Base-by-base conservation (phyloP, 352 stramenopile genomes). In the Paralagenidium karlingii region DNA sequence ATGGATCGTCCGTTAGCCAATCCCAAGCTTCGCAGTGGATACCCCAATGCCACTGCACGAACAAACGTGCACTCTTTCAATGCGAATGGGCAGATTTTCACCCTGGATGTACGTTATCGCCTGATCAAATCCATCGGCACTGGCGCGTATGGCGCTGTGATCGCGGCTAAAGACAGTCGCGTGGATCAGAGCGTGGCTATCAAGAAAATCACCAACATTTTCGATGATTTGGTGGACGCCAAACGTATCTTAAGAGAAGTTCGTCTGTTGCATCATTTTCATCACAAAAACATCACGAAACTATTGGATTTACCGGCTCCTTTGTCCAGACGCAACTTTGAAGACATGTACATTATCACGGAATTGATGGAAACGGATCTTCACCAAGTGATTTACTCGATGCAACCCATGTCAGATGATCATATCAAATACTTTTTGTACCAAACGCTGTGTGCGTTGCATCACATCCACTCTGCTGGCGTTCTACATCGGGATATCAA, bases 161-260 rank as follows among this genome's bases (percentile, higher is more conserved):
- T 96, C 34, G 79, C 76, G 9, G 84, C 83, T 38, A 68, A 75
- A 12, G 70, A 92, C 45, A 36, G 77, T 1, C 51, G 58, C 7
- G 43, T 37, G 1, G 55, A 61, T 16, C 53, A 56, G 11, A 80
- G 87, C 49, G 60, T 97, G 21, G 88, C 88, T 6, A 94, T 97
- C 38, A 97, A 97, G 63, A 97, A 97, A 58, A 94, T 97, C 40
- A 71, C 79, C 0, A 80, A 81, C 30, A 84, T 87, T 18, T 97
- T 97, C 56, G 84, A 96, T 29, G 94, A 99, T 58, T 78, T 98
- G 32, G 94, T 98, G 38, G 95, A 99, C 62, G 95, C 95, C 12
- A 99, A 98, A 58, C 79, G 95, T 15, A 99, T 98, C 52, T 60
- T 99, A 21, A 68, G 94, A 11, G 94, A 97, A 53, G 90, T 97